These are phyloP conservation scores for Apiospora aurea DNA, from an alignment of 2,329 filamentous ascomycete genomes.

Conservation along the genomic window DNA sequence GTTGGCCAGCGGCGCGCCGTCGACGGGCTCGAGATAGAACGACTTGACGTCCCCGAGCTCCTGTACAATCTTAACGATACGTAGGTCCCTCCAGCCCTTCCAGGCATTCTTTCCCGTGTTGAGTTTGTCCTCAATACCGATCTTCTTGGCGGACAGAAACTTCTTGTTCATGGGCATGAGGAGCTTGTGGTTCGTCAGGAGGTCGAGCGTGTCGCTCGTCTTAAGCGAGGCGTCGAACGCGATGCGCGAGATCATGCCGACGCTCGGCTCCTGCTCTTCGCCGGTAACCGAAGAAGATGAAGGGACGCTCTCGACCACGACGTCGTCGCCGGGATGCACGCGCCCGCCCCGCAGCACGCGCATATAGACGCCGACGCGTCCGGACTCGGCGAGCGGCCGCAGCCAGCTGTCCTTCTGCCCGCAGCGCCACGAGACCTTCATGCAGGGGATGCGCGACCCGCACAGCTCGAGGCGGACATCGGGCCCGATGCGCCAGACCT, in stretches of 20 bases:
- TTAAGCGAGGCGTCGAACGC: conserved; percentile 36
- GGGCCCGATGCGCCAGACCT: conserved; percentile 35
- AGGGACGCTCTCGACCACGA: not conserved
- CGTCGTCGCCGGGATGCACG: conserved; percentile 34
- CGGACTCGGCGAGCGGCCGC: conserved; percentile 31
- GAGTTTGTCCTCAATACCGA: conserved; percentile 31
- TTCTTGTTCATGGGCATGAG: conserved; percentile 36
- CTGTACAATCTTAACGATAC: conserved; percentile 30
- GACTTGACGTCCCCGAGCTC: conserved; percentile 34
- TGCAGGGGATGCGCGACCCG: conserved; percentile 34
- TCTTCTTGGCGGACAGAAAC: conserved; percentile 27
- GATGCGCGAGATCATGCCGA: conserved; percentile 32
- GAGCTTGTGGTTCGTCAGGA: conserved; percentile 33
- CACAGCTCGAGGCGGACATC: conserved; percentile 34
- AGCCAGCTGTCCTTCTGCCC: conserved; percentile 37
- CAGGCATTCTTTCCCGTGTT: conserved; percentile 32
- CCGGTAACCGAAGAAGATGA: not conserved
- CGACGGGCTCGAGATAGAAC: conserved; percentile 33
- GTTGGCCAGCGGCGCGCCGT: conserved; percentile 32
- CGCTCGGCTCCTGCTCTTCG: conserved; percentile 3
- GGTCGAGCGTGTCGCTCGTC: conserved; percentile 34
- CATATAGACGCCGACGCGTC: conserved; percentile 34
- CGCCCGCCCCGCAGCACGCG: conserved; percentile 33
- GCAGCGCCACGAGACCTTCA: conserved; percentile 37
- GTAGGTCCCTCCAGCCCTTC: conserved; percentile 34